These are phyloP conservation scores for Geoglossum cookeanum DNA, from an alignment of 2,329 filamentous ascomycete species.

Conservation along the genomic window DNA sequence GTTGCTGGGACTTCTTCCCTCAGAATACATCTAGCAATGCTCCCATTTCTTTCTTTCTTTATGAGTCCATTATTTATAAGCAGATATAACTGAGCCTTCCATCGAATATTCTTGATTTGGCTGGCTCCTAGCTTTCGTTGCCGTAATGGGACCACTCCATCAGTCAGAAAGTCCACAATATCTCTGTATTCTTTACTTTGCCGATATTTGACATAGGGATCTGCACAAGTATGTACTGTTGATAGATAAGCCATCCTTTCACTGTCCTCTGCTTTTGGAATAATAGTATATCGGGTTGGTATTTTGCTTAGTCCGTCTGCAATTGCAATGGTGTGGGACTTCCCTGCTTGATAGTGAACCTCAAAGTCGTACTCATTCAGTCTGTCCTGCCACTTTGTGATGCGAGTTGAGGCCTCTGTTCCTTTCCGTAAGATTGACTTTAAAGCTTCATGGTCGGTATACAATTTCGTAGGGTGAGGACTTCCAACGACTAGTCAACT, in stretches of 20 bases:
- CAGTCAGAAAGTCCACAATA: neutral
- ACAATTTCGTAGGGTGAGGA: neutral
- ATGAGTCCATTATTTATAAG: neutral
- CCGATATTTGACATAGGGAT: neutral
- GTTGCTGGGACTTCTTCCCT: neutral
- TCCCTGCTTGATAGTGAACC: neutral
- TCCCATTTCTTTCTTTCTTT: neutral
- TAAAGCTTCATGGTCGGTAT: conserved; percentile 1
- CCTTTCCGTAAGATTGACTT: neutral
- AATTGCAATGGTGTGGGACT: neutral
- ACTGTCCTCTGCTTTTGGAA: neutral
- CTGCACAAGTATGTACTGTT: neutral
- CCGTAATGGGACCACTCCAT: neutral
- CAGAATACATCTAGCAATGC: neutral
- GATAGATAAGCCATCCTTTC: too few species aligned
- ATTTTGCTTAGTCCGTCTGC: neutral
- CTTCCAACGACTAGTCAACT: neutral
- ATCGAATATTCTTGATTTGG: neutral
- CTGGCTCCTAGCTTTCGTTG: neutral
- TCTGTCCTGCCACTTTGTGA: neutral
- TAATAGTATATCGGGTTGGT: neutral
- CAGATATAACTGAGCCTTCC: neutral
- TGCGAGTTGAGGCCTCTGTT: neutral
- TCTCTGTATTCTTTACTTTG: neutral
- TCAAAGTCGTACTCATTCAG: neutral